phyloP scores from a whole-genome alignment of 2,329 filamentous ascomycete species.

The Xylaria sp. region DNA sequence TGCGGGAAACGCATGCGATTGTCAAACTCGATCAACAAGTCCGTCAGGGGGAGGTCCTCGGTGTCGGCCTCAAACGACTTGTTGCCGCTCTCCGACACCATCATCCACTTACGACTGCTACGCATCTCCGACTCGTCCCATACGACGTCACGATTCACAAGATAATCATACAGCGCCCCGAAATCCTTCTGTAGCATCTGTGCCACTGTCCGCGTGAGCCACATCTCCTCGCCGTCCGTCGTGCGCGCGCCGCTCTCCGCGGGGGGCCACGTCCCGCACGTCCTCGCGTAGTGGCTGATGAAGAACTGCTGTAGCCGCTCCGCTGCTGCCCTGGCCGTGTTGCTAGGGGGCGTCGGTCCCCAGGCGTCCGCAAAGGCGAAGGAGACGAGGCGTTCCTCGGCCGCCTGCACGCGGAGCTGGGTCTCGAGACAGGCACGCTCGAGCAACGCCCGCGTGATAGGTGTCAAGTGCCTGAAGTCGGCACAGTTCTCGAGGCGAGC shows the following conservation, averaged over 20 bases:
- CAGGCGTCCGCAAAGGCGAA: constrained; percentile 73
- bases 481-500: constrained; percentile 60
- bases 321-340: constrained; percentile 63
- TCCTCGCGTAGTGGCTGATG: constrained; percentile 63
- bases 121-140: constrained; percentile 73
- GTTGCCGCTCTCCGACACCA: constrained; percentile 61
- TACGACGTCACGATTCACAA: constrained; percentile 72
- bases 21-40: constrained; percentile 74
- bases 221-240: constrained; percentile 58
- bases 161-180: constrained; percentile 74
- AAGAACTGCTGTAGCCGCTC: constrained; percentile 71
- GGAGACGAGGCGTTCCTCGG: constrained; percentile 67
- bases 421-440: constrained; percentile 70
- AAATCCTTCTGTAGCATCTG: constrained; percentile 72
- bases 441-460: constrained; percentile 70
- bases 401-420: constrained; percentile 69
- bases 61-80: constrained; percentile 61
- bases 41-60: constrained; percentile 69
- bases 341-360: constrained; percentile 51
- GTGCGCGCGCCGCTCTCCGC: constrained; percentile 44
- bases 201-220: constrained; percentile 69
- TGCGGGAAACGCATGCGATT: constrained; percentile 71
- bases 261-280: constrained; percentile 72
- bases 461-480: constrained; percentile 68
- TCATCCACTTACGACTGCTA: constrained; percentile 72